Evolutionary conservation across 257 asterid genomes (phyloP).

Genomic region (Solanum chilense): DNA sequence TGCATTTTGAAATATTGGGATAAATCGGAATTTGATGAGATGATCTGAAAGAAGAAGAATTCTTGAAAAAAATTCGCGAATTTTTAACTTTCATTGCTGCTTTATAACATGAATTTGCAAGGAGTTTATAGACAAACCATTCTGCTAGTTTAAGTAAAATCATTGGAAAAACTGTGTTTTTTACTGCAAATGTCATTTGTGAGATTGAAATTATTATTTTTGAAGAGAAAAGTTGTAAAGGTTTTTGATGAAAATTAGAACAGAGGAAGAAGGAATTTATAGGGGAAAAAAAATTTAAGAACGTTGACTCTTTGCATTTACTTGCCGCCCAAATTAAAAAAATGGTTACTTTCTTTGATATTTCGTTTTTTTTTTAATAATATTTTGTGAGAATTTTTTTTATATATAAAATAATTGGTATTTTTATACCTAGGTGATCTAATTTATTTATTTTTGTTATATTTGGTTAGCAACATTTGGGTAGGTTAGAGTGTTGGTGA

Average conservation of each 20-base stretch:
- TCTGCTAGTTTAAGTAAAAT: slow-evolving; percentile 36
- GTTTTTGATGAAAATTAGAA: slow-evolving; percentile 13
- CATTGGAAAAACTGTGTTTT: slow-evolving; percentile 58
- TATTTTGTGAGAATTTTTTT: not conserved
- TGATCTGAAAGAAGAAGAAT: slow-evolving; percentile 16
- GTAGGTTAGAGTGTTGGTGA: slow-evolving; percentile 23
- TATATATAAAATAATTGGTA: not conserved
- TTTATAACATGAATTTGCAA: slow-evolving; percentile 51
- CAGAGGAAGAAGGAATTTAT: slow-evolving; percentile 37
- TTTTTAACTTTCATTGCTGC: slow-evolving; percentile 55
- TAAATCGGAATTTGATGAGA: slow-evolving; percentile 9
- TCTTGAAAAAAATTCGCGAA: slow-evolving; percentile 27
- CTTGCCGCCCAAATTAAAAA: slow-evolving; percentile 27
- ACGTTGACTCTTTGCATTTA: slow-evolving; percentile 20
- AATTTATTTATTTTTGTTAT: not conserved
- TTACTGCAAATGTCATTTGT: slow-evolving; percentile 13
- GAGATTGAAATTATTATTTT: not conserved
- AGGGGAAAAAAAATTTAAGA: slow-evolving; percentile 1
- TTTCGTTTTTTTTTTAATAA: not conserved
- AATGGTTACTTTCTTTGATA: not conserved
- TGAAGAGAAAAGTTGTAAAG: not conserved
- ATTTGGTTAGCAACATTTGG: slow-evolving; percentile 1
- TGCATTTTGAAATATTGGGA: slow-evolving; percentile 37
- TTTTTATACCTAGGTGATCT: not conserved
- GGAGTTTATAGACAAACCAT: slow-evolving; percentile 47